phyloP scores from a whole-genome alignment of 192 early-diverging fungal genomes.

The Lobosporangium transversale region DNA sequence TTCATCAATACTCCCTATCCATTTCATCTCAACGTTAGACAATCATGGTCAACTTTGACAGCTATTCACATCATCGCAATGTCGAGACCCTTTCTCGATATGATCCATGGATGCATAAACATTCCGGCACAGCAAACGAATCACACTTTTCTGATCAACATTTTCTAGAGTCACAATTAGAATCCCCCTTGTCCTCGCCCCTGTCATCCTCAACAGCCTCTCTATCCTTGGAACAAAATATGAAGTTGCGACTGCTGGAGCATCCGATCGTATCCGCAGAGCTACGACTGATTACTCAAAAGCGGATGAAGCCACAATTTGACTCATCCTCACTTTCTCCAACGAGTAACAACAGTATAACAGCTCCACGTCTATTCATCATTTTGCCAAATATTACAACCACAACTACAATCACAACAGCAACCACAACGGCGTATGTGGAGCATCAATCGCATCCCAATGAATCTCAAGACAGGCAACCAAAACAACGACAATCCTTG shows the following conservation, averaged over 20 bases:
- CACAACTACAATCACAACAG: constrained; percentile 11
- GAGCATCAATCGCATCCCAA: not conserved
- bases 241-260: constrained; percentile 9
- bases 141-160: not conserved
- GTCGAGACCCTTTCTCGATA: not conserved
- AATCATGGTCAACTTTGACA: constrained; percentile 5
- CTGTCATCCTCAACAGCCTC: not conserved
- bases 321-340: too few species aligned
- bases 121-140: not conserved
- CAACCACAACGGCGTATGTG: not conserved
- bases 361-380: constrained; percentile 17
- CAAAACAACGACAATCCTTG: not conserved
- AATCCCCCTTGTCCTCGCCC: not conserved
- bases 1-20: too few species aligned
- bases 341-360: not conserved
- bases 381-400: constrained; percentile 7
- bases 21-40: not conserved
- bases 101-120: constrained; percentile 3
- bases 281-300: constrained; percentile 15
- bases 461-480: not conserved
- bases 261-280: constrained; percentile 13
- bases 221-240: not conserved
- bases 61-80: not conserved
- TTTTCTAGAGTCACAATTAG: not conserved
- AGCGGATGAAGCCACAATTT: constrained; percentile 13